Evolutionary conservation across 495 filamentous ascomycete genomes (phyloP).

Genomic region (Penicillium egyptiacum): DNA sequence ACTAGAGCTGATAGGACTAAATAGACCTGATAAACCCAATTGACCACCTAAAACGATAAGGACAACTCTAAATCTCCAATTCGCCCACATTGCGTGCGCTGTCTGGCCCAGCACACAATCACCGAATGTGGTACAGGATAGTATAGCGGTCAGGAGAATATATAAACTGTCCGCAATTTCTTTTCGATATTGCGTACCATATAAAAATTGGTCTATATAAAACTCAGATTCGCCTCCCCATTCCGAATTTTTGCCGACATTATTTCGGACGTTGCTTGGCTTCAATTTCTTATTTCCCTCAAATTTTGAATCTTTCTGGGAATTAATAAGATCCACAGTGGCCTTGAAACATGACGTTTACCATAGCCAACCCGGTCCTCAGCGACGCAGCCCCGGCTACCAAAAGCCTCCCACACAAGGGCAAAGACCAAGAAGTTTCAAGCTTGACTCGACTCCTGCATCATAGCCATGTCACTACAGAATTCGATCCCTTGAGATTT

Average conservation of each 20-base stretch:
- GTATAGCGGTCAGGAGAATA: conserved; percentile 8
- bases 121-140: conserved; percentile 7
- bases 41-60: too few species aligned
- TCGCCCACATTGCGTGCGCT: conserved; percentile 5
- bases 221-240: not conserved
- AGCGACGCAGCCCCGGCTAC: conserved; percentile 1
- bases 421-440: not conserved
- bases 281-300: not conserved
- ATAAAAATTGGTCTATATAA: not conserved
- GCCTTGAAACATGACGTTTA: conserved; percentile 15
- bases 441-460: conserved; percentile 21
- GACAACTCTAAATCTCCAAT: not conserved
- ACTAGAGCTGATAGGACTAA: too few species aligned
- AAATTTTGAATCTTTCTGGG: not conserved
- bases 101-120: conserved; percentile 1
- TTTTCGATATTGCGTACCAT: not conserved
- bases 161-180: not conserved
- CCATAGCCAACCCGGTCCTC: not conserved
- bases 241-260: not conserved
- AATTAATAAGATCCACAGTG: not conserved
- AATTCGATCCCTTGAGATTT: conserved; percentile 38
- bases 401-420: not conserved
- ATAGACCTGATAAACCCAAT: too few species aligned
- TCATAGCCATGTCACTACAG: conserved; percentile 35
- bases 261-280: not conserved